phyloP scores from a whole-genome alignment of 2,329 filamentous ascomycete species.

The Fusarium cicatricum region DNA sequence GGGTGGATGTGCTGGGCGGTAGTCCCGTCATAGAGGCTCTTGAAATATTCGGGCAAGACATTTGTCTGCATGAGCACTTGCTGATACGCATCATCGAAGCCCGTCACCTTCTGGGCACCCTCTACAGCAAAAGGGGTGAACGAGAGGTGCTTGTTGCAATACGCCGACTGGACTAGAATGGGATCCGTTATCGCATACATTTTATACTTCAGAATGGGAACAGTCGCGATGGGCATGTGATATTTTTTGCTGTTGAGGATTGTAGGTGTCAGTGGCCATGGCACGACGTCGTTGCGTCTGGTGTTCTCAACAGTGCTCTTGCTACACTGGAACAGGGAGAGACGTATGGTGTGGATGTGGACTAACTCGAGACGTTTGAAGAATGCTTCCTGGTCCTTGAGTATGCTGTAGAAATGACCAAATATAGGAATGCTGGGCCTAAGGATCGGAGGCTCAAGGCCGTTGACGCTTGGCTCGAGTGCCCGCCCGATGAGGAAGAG shows the following conservation, averaged over 20 bases:
- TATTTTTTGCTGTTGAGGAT: background rate
- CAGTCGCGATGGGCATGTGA: background rate
- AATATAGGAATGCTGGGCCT: background rate
- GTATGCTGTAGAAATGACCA: background rate
- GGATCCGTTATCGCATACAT: background rate
- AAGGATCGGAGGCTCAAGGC: background rate
- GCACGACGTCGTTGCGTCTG: background rate
- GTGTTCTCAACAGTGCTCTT: background rate
- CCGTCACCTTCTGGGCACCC: background rate
- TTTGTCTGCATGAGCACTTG: background rate
- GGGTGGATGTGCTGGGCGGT: background rate
- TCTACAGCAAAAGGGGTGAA: background rate
- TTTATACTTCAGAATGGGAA: background rate
- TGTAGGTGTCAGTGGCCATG: background rate
- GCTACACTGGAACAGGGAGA: background rate
- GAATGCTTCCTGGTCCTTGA: background rate
- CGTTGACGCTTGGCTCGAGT: background rate
- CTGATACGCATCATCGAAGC: background rate
- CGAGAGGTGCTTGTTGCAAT: background rate
- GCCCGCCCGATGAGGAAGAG: background rate
- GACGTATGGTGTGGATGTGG: background rate
- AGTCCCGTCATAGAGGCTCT: background rate
- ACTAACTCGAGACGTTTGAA: background rate
- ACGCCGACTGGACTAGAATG: background rate
- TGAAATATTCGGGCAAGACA: background rate